phyloP scores from a whole-genome alignment of 257 asterid genomes.

The Cordia subcordata region DNA sequence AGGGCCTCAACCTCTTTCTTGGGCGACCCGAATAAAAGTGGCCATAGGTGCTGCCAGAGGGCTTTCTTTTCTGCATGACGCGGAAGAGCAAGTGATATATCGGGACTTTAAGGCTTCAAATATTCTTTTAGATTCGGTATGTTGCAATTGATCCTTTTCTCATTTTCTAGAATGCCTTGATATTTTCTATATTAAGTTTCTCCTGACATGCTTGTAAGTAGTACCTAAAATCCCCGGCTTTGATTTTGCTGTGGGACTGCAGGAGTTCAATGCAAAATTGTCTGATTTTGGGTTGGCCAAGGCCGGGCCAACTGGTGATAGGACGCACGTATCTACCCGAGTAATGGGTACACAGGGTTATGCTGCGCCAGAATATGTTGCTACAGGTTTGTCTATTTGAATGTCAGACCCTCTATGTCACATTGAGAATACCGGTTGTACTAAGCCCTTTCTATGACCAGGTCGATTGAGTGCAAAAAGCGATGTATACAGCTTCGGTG shows the following conservation, averaged over 20 bases:
- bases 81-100: slow-evolving; percentile 77
- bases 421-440: neutral
- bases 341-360: slow-evolving; percentile 93
- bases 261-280: slow-evolving; percentile 87
- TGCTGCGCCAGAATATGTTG: slow-evolving; percentile 95
- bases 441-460: slow-evolving; percentile 19
- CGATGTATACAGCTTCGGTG: slow-evolving; percentile 84
- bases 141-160: neutral
- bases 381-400: slow-evolving; percentile 52
- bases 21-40: slow-evolving; percentile 91
- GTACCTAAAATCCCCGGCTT: no score
- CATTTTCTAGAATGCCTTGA: neutral
- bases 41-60: slow-evolving; percentile 94
- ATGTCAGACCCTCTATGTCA: neutral
- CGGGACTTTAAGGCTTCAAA: slow-evolving; percentile 91
- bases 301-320: slow-evolving; percentile 92
- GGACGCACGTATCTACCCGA: slow-evolving; percentile 87
- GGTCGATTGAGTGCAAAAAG: slow-evolving; percentile 70
- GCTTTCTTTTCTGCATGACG: slow-evolving; percentile 84
- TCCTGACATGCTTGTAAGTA: no score
- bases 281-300: slow-evolving; percentile 94
- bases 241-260: slow-evolving; percentile 13
- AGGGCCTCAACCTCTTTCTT: slow-evolving; percentile 75
- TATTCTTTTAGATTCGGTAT: slow-evolving; percentile 83
- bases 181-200: neutral